phyloP scores from a whole-genome alignment of 306 rosid genomes.

The Prunus armeniaca region DNA sequence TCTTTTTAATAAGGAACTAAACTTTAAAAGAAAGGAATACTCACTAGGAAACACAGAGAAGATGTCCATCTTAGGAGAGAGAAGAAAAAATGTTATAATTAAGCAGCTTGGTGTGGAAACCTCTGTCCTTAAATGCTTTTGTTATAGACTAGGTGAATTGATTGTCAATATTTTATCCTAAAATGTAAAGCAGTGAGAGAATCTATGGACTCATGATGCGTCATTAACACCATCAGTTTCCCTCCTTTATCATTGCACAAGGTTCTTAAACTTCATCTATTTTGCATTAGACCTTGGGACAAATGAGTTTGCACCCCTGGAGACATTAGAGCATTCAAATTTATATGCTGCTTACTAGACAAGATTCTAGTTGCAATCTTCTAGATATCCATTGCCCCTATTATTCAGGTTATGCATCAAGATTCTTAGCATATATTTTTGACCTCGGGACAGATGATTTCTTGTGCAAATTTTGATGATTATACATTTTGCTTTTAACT shows the following conservation, averaged over 20 bases:
- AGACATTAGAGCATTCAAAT: background rate
- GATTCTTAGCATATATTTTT: background rate
- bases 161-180: background rate
- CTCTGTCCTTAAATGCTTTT: constrained; percentile 19
- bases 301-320: background rate
- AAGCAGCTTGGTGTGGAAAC: constrained; percentile 4
- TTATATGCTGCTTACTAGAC: background rate
- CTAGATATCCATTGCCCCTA: background rate
- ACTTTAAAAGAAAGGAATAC: background rate
- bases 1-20: background rate
- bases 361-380: background rate
- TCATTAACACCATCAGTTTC: constrained; percentile 8
- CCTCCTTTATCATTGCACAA: background rate
- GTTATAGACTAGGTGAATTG: constrained; percentile 10
- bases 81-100: background rate
- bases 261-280: background rate
- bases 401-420: background rate
- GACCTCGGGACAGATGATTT: background rate
- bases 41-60: background rate
- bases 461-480: constrained; percentile 17
- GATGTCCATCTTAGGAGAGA: background rate
- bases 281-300: background rate
- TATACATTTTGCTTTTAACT: constrained; percentile 20
- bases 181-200: background rate
- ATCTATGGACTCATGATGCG: constrained; percentile 1